Percentiles rank a stretch among this genome's conserved stretches.
Conservation (phyloP, 2,329 filamentous ascomycete genomes). For the Rhynchosporium graminicola region DNA sequence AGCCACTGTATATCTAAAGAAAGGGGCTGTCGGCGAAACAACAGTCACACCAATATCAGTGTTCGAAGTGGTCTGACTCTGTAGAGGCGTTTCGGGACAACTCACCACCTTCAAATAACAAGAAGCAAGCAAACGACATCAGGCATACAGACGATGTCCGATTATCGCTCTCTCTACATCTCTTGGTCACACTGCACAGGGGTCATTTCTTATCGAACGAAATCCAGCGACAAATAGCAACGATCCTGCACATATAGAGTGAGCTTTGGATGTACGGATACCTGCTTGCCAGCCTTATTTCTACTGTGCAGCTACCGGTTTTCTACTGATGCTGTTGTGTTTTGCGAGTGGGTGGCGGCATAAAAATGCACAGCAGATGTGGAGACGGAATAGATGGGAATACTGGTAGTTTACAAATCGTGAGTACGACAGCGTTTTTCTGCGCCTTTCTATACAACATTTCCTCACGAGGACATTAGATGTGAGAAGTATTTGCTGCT, state of each 20-base stretch:
- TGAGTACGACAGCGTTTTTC: neutral
- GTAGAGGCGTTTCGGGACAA: constrained; percentile 3
- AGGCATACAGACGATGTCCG: constrained; percentile 3
- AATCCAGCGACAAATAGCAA: neutral
- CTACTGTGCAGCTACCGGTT: neutral
- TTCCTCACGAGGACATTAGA: neutral
- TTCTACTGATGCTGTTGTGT: neutral
- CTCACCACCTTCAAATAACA: neutral
- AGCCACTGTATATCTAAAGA: neutral
- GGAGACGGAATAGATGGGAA: neutral
- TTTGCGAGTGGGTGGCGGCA: neutral
- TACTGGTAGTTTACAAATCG: neutral
- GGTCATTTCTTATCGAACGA: neutral
- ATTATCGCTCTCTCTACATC: neutral
- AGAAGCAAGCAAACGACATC: neutral
- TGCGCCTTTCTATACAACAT: neutral
- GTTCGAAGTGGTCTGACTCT: constrained; percentile 2
- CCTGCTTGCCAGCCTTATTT: constrained; percentile 1
- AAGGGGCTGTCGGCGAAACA: neutral
- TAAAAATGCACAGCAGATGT: neutral
- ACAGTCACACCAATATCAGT: neutral
- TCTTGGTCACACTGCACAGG: neutral
- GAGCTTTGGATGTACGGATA: neutral
- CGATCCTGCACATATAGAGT: neutral
- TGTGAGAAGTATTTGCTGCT: neutral